A percentile compares a stretch with the other conserved stretches of the same genome.
phyloP scores from a whole-genome alignment of 1,284 basidiomycete species.

The Ganoderma sinense region DNA sequence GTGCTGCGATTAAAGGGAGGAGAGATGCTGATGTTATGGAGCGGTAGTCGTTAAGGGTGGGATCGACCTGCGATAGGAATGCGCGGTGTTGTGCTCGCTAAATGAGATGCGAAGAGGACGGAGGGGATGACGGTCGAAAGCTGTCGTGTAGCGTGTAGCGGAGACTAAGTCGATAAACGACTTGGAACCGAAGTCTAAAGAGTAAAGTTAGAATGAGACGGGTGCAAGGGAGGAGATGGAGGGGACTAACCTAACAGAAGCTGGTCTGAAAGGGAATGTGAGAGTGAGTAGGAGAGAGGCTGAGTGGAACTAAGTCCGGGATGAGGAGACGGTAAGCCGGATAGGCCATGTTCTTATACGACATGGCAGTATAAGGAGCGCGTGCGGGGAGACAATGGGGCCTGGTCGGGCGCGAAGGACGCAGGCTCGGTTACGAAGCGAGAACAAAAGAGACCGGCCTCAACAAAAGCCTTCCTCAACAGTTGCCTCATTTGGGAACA shows the following conservation, averaged over 20 bases:
- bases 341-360: constrained; percentile 42
- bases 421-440: constrained; percentile 38
- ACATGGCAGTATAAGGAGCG: constrained; percentile 19
- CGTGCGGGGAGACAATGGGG: constrained; percentile 43
- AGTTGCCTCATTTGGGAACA: constrained; percentile 40
- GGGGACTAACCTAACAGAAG: constrained; percentile 43
- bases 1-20: constrained; percentile 27
- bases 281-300: constrained; percentile 35
- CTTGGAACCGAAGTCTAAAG: constrained; percentile 25
- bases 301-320: constrained; percentile 46
- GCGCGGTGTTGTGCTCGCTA: constrained; percentile 36
- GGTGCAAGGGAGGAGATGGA: not conserved
- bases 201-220: constrained; percentile 6
- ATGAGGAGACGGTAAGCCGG: constrained; percentile 36
- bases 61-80: constrained; percentile 74
- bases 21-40: constrained; percentile 25
- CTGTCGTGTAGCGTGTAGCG: constrained; percentile 40
- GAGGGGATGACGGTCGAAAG: constrained; percentile 27
- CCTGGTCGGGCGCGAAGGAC: constrained; percentile 21
- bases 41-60: constrained; percentile 36
- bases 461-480: constrained; percentile 38
- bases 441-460: constrained; percentile 42
- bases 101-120: constrained; percentile 36
- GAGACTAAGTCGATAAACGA: constrained; percentile 32
- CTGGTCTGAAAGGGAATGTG: constrained; percentile 40